Percentiles rank a stretch among this genome's conserved stretches.
These are phyloP conservation scores for Pichiaceae sp. DNA, from an alignment of 1,139 yeast genomes.

Conservation along the genomic window DNA sequence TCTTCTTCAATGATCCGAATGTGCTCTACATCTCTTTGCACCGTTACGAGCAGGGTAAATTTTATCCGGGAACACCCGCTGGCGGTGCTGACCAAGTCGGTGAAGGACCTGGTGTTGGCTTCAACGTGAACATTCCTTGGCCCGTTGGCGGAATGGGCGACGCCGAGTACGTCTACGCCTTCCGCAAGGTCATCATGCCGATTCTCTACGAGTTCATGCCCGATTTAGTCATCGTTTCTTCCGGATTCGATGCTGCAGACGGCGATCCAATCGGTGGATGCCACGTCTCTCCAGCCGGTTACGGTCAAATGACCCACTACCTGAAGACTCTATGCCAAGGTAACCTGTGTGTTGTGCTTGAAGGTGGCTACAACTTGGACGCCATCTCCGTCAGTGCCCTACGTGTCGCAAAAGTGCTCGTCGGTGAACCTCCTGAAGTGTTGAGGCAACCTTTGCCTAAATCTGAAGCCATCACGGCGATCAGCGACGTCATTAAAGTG, in stretches of 20 bases:
- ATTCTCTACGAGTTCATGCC: conserved; percentile 86
- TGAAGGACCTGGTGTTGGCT: conserved; percentile 80
- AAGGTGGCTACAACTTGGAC: conserved; percentile 94
- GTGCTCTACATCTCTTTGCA: conserved; percentile 88
- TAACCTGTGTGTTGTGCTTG: conserved; percentile 79
- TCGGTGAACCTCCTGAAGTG: conserved; percentile 93
- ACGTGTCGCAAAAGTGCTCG: conserved; percentile 82
- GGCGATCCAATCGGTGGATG: conserved; percentile 98
- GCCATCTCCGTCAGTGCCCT: conserved; percentile 86
- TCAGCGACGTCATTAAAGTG: conserved; percentile 70
- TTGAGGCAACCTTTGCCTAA: conserved; percentile 55
- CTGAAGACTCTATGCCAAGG: conserved; percentile 84
- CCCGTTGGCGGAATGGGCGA: conserved; percentile 88
- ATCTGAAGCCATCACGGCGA: conserved; percentile 74
- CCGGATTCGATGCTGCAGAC: conserved; percentile 98
- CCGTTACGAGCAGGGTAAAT: conserved; percentile 84
- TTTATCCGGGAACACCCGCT: conserved; percentile 90
- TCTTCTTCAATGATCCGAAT: conserved; percentile 81
- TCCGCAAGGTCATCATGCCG: conserved; percentile 82
- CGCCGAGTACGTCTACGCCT: conserved; percentile 92
- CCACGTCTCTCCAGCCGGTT: conserved; percentile 91
- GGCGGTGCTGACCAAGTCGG: conserved; percentile 75
- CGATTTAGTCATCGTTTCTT: conserved; percentile 82
- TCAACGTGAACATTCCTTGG: conserved; percentile 90
- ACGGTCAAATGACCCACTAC: conserved; percentile 93